A percentile compares a stretch with the other conserved stretches of the same genome.
These are phyloP conservation scores for Suillus sp. DNA, from an alignment of 768 basidiomycete genomes.

Conservation along the genomic window DNA sequence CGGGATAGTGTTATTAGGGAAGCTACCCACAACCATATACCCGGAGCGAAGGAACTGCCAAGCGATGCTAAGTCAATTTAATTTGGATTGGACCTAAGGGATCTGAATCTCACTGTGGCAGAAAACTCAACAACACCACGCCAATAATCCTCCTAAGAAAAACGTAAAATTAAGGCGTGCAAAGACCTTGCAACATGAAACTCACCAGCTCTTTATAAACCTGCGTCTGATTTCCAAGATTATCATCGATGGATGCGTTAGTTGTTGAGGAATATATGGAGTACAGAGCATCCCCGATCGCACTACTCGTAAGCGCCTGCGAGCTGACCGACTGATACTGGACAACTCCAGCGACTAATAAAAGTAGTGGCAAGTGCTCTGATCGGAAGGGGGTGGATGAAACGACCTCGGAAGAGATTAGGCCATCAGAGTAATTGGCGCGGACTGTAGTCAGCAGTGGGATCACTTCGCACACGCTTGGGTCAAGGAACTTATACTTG, in stretches of 20 bases:
- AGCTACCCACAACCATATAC: too few species aligned
- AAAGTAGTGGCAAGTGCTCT: slow-evolving; percentile 12
- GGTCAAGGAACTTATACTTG: slow-evolving; percentile 14
- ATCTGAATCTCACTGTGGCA: slow-evolving; percentile 4
- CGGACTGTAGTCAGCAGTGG: neutral
- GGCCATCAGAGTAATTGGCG: slow-evolving; percentile 2
- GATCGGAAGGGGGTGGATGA: neutral
- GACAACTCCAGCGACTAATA: slow-evolving; percentile 17
- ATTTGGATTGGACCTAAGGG: neutral
- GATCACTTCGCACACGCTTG: slow-evolving; percentile 13
- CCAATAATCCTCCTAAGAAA: slow-evolving; percentile 7
- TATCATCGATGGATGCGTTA: too few species aligned
- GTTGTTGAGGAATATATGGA: slow-evolving; percentile 1
- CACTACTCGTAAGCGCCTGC: too few species aligned
- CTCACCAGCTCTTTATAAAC: neutral
- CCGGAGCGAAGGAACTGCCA: too few species aligned
- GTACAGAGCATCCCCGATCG: neutral
- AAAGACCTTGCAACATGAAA: neutral
- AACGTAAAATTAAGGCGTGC: neutral
- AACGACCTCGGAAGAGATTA: neutral
- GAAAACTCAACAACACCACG: too few species aligned
- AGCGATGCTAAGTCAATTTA: neutral
- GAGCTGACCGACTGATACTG: slow-evolving; percentile 3
- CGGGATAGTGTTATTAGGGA: slow-evolving; percentile 1
- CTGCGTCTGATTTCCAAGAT: too few species aligned